Conservation (phyloP, 805 yeast species). For the Pichia paraexigua region DNA sequence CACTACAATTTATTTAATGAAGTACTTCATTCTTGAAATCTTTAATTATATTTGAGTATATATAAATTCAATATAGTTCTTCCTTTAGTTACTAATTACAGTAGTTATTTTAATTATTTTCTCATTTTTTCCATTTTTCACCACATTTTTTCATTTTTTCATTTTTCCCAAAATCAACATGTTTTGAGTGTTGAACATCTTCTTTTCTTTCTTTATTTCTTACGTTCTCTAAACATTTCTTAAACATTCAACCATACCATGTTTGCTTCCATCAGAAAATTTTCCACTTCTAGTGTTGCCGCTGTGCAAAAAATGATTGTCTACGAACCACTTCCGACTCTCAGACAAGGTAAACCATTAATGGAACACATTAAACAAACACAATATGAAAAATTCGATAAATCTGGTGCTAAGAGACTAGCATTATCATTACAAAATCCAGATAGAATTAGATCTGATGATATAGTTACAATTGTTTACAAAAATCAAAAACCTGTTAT, state of each 20-base stretch:
- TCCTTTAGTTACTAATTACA: no score
- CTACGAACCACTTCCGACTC: constrained; percentile 42
- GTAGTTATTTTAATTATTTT: no score
- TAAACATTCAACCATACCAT: not conserved
- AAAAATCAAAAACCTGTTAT: constrained; percentile 56
- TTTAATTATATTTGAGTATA: no score
- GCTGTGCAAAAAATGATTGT: constrained; percentile 25
- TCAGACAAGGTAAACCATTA: constrained; percentile 38
- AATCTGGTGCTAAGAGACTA: constrained; percentile 57
- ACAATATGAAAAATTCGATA: constrained; percentile 56
- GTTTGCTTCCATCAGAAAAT: constrained; percentile 3
- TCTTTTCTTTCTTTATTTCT: not conserved
- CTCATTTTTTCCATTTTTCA: not conserved
- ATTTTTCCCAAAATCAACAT: not conserved
- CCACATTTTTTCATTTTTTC: not conserved
- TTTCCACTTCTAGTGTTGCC: constrained; percentile 1
- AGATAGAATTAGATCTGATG: constrained; percentile 66
- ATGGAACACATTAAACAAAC: constrained; percentile 41
- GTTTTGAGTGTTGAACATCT: not conserved
- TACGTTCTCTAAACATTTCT: not conserved
- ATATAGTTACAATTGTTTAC: constrained; percentile 68
- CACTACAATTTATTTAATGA: no score
- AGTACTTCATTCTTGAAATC: no score
- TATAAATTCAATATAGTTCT: no score
- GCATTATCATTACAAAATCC: constrained; percentile 40